Base-by-base conservation (phyloP, 495 filamentous ascomycete genomes). In the Astrocystis sublimbata region DNA sequence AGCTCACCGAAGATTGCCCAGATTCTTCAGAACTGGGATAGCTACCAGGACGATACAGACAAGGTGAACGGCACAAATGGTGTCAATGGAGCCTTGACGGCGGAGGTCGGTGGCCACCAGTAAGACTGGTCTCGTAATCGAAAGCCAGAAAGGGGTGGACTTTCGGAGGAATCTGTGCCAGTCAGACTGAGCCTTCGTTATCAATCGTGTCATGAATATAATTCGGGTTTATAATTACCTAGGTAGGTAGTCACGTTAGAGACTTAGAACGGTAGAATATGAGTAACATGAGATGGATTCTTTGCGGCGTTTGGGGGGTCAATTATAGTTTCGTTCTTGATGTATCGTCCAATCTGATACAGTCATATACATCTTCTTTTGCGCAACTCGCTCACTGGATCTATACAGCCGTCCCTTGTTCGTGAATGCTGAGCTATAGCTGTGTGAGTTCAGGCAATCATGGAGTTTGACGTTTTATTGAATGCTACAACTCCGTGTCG, bases 1-100 rank as follows among this genome's bases (percentile, higher is more conserved):
- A 97, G 92, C 73, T 93, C 89, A 5, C 94, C 94, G 42, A 88
- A 89, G 75, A 98, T 98, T 68, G 92, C 89, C 33, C 83, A 90
- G 61, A 88, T 98, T 64, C 74, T 98, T 69, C 92, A 91, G 43
- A 97, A 97, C 75, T 88, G 86, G 86, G 86, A 88, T 24, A 86
- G 83, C 67, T 88, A 87, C 68, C 76, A 85, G 65, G 80, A 76
- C 17, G 67, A 71, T 26, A 57, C 53, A 36, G 71, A 64, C 42
- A 60, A 54, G 12, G 69, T 67, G 4, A 75, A 75, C 50, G 71
- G 69, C 35, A 58, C 61, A 17, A 64, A 62, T 47, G 72, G 72
- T 15, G 65, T 65, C 30, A 68, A 64, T 33, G 69, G 62, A 28
- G 63, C 45, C 54, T 58, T 21, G 60, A 65, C n/a, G 21, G 50